Evolutionary conservation across 2,329 filamentous ascomycete genomes (phyloP), one percentile per base, ranked within the genome.

Genomic region (Paecilomyces sp.): DNA sequence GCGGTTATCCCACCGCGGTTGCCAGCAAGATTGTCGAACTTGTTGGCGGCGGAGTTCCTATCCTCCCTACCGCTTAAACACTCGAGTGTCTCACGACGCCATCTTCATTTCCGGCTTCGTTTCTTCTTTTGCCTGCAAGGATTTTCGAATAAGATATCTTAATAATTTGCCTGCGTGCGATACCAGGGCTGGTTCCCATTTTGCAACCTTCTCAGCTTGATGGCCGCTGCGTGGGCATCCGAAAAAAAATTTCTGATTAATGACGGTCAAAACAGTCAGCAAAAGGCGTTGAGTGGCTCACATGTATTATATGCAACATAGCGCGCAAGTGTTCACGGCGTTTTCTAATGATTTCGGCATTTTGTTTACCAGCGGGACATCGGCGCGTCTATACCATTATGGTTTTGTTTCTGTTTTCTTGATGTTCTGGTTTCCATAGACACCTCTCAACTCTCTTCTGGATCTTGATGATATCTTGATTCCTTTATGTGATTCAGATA

Each of bases 1-100:
- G 94, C 60, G 92, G 92, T 47, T 99, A 97, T 71, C 94, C 94
- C 54, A 85, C 86, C 63, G 93, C 94, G 4, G 94, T 99, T 13
- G 89, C 92, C 53, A 90, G 89, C 77, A 97, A 97, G 83, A 92
- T 97, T 62, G 82, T 94, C 51, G 94, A 97, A 76, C 84, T 99
- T 58, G 86, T 99, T 47, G 88, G 88, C 54, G 66, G 68, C 56
- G 67, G 65, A 33, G 63, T 66, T 53, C 57, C 70, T 7, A 51
- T 50, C 11, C 61, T 63, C 22, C 58, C 67, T 57, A 63, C 67
- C 47, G 56, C 68, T 28, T 74, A 68, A 33, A 66, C 22, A 53
- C 6, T 25, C 22, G 13, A 47, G 36, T 15, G n/a, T 47, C 36
- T 18, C 30, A 54, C 52, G 31, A 54, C 47, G 53, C 57, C 53